Conservation (phyloP, 352 stramenopile genomes). For the Sclerospora graminicola region DNA sequence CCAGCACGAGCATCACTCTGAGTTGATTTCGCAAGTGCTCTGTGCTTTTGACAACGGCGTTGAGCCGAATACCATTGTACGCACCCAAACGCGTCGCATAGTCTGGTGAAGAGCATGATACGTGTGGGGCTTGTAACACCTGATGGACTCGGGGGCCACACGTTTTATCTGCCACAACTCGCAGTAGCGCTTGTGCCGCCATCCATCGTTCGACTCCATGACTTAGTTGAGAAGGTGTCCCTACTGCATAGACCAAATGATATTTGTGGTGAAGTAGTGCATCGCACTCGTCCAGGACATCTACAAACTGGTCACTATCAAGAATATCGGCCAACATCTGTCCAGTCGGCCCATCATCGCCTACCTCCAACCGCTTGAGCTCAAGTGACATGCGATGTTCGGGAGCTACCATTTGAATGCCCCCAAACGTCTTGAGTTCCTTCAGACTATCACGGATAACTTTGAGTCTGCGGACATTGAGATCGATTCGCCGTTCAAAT, state of each 20-base stretch:
- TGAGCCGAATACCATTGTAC: slow-evolving; percentile 39
- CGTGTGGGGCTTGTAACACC: slow-evolving; percentile 32
- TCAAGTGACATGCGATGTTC: slow-evolving; percentile 86
- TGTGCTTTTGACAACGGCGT: slow-evolving; percentile 11
- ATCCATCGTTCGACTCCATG: slow-evolving; percentile 43
- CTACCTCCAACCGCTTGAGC: slow-evolving; percentile 10
- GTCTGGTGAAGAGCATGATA: slow-evolving; percentile 25
- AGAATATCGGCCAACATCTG: slow-evolving; percentile 27
- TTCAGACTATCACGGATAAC: slow-evolving; percentile 29
- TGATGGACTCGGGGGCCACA: slow-evolving; percentile 8
- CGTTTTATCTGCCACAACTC: slow-evolving; percentile 11
- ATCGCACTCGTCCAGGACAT: slow-evolving; percentile 86
- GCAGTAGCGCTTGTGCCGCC: slow-evolving; percentile 38
- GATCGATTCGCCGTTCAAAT: slow-evolving; percentile 45
- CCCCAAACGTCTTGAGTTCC: too few relatives aligned
- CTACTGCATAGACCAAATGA: slow-evolving; percentile 83
- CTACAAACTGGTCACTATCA: slow-evolving; percentile 36
- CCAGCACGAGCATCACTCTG: slow-evolving; percentile 34
- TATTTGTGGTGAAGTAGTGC: slow-evolving; percentile 82
- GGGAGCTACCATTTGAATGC: slow-evolving; percentile 75
- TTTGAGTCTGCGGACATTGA: slow-evolving; percentile 18
- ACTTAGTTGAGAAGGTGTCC: slow-evolving; percentile 30
- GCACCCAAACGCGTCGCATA: slow-evolving; percentile 26
- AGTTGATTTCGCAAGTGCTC: slow-evolving; percentile 12
- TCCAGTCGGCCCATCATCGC: neutral